Evolutionary conservation across 2,329 filamentous ascomycete species (phyloP).

Genomic region (Penicillium crustosum): DNA sequence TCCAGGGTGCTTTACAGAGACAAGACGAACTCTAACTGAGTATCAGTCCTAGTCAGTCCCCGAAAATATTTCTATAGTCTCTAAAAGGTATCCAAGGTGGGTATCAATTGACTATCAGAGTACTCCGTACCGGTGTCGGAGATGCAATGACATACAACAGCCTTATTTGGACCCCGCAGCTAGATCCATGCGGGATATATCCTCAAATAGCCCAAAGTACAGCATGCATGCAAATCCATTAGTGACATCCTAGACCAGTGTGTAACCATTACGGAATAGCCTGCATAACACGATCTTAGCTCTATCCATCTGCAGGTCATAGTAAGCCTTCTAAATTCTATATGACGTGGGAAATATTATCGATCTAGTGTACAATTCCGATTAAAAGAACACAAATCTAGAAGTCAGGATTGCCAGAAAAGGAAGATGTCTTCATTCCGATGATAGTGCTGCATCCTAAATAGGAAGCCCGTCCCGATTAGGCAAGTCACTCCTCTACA

Average conservation of each 20-base stretch:
- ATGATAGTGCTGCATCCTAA: too few species aligned
- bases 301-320: too few species aligned
- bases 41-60: too few species aligned
- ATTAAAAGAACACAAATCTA: too few species aligned
- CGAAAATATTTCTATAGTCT: not conserved
- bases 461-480: too few species aligned
- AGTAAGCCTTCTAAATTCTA: too few species aligned
- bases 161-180: not conserved
- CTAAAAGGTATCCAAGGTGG: not conserved
- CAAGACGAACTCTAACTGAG: not conserved
- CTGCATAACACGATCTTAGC: not conserved
- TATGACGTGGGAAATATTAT: not conserved
- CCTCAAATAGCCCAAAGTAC: not conserved
- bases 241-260: not conserved
- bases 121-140: not conserved
- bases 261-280: not conserved
- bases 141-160: not conserved
- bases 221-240: not conserved
- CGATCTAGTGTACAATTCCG: not conserved
- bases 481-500: too few species aligned
- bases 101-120: not conserved
- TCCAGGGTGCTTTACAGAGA: not conserved
- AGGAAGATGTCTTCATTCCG: too few species aligned
- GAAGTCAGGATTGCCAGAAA: too few species aligned
- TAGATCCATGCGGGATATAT: not conserved